A percentile compares a stretch with the other conserved stretches of the same genome.
Evolutionary conservation across 495 filamentous ascomycete species (phyloP).

Genomic region (Xylaria sp.): DNA sequence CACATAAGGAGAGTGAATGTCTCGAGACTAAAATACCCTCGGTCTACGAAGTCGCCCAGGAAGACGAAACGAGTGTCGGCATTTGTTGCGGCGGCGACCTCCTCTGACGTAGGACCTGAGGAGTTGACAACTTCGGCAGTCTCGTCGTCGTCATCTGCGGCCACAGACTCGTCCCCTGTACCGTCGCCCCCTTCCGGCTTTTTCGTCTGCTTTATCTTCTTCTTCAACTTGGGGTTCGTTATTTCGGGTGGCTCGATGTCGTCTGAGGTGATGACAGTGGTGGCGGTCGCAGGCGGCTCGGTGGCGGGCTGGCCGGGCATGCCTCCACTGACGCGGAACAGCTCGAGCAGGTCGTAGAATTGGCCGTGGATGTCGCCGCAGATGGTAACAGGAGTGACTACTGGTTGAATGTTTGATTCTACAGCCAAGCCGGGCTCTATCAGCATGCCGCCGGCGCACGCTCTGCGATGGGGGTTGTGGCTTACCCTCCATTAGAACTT

Average conservation of each 20-base stretch:
- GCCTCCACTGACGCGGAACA: conserved; percentile 94
- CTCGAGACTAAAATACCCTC: conserved; percentile 97
- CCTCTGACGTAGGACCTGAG: conserved; percentile 48
- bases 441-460: not conserved
- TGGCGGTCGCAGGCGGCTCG: conserved; percentile 66
- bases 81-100: conserved; percentile 56
- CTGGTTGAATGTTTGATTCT: conserved; percentile 99
- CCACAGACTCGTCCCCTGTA: conserved; percentile 47
- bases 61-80: conserved; percentile 91
- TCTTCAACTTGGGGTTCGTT: conserved; percentile 80
- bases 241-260: conserved; percentile 91
- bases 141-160: conserved; percentile 59
- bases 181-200: conserved; percentile 33
- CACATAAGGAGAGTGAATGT: conserved; percentile 96
- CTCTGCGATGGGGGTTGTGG: not conserved
- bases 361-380: conserved; percentile 99
- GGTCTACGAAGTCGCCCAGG: conserved; percentile 95
- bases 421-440: conserved; percentile 4
- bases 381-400: conserved; percentile 94
- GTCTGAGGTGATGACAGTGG: conserved; percentile 76
- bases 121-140: conserved; percentile 48
- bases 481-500: conserved; percentile 93
- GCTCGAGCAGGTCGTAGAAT: conserved; percentile 96
- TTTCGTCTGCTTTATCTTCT: conserved; percentile 71
- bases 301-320: conserved; percentile 82